Conservation (phyloP, 768 basidiomycete species). For the Leccinum truebloodii region DNA sequence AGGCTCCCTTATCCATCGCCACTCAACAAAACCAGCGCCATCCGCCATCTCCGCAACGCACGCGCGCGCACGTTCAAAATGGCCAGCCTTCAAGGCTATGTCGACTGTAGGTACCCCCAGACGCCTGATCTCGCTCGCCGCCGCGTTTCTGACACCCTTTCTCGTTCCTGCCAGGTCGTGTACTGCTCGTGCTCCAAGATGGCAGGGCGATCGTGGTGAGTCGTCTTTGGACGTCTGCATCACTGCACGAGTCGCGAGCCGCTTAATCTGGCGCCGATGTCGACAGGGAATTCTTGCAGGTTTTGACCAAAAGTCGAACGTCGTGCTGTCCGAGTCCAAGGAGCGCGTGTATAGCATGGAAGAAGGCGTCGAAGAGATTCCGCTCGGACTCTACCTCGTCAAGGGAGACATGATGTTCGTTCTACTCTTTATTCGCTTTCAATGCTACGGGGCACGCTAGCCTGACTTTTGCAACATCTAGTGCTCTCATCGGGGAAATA, state of each 20-base stretch:
- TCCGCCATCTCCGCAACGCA: constrained; percentile 9
- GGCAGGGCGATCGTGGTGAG: constrained; percentile 91
- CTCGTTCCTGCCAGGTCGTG: background rate
- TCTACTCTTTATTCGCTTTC: background rate
- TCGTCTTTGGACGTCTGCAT: constrained; percentile 9
- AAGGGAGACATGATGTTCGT: constrained; percentile 98
- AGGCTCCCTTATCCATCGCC: background rate
- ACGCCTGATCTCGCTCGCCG: background rate
- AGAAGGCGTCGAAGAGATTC: constrained; percentile 91
- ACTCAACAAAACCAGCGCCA: constrained; percentile 2
- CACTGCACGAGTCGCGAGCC: background rate
- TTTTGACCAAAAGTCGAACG: constrained; percentile 93
- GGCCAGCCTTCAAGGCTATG: constrained; percentile 81
- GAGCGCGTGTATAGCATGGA: constrained; percentile 93
- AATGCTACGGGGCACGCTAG: background rate
- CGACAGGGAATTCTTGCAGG: constrained; percentile 87
- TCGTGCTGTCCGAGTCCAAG: constrained; percentile 91
- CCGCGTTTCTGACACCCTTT: background rate
- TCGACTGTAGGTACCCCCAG: constrained; percentile 65
- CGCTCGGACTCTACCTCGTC: constrained; percentile 93
- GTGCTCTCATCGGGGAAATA: constrained; percentile 81
- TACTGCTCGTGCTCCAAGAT: constrained; percentile 57
- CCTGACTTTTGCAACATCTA: constrained; percentile 20
- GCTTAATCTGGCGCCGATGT: background rate
- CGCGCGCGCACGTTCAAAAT: constrained; percentile 24